phyloP scores from a whole-genome alignment of 345 rosid species.

The Camelina neglecta region DNA sequence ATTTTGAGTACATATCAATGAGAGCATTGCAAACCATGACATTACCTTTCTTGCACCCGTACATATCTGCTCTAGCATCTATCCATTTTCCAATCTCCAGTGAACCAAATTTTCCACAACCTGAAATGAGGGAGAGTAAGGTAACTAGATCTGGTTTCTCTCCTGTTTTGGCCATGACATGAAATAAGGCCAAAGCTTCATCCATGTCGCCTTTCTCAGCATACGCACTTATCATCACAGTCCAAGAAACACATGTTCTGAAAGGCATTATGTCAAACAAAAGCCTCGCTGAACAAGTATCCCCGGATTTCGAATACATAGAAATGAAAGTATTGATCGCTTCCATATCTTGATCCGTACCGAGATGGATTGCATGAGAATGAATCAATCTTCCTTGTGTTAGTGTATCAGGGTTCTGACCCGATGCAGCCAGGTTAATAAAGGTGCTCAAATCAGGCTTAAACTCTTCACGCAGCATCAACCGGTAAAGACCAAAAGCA shows the following conservation, averaged over 20 bases:
- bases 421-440: constrained; percentile 61
- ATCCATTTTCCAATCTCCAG: constrained; percentile 69
- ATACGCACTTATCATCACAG: constrained; percentile 79
- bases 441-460: constrained; percentile 63
- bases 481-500: constrained; percentile 52
- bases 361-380: constrained; percentile 55
- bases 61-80: constrained; percentile 49
- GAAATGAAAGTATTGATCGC: constrained; percentile 62
- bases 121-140: constrained; percentile 62
- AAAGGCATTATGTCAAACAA: constrained; percentile 56
- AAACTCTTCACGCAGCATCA: constrained; percentile 59
- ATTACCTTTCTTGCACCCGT: constrained; percentile 50
- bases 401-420: constrained; percentile 48
- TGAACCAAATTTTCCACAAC: constrained; percentile 59
- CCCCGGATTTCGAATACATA: constrained; percentile 67
- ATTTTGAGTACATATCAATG: constrained; percentile 72
- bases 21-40: constrained; percentile 59
- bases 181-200: constrained; percentile 60
- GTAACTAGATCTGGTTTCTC: constrained; percentile 65
- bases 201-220: constrained; percentile 65
- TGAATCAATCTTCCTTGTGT: constrained; percentile 59
- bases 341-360: constrained; percentile 52
- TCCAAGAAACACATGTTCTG: constrained; percentile 78
- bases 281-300: constrained; percentile 52
- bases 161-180: constrained; percentile 53